Evolutionary conservation across 768 basidiomycete species (phyloP).

Genomic region (Floccularia luteovirens): DNA sequence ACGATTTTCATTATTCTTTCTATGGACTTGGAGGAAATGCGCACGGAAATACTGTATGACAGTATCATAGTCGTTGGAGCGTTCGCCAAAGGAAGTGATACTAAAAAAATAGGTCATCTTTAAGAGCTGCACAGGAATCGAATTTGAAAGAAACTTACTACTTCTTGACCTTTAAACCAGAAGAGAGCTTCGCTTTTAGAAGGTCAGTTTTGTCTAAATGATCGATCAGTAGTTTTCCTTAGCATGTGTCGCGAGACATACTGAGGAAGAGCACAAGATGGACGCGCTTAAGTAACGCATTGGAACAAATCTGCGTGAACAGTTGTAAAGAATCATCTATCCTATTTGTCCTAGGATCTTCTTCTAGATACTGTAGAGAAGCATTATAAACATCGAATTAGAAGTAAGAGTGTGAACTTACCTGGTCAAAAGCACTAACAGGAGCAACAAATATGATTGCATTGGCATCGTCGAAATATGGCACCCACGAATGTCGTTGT

Average conservation of each 20-base stretch:
- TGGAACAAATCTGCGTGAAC: slow-evolving; percentile 81
- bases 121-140: not conserved
- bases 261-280: slow-evolving; percentile 53
- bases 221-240: slow-evolving; percentile 2
- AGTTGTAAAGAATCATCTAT: slow-evolving; percentile 87
- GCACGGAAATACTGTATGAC: slow-evolving; percentile 84
- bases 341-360: slow-evolving; percentile 78
- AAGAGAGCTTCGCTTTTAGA: slow-evolving; percentile 61
- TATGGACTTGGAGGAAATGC: slow-evolving; percentile 79
- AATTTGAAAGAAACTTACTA: slow-evolving; percentile 43
- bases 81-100: slow-evolving; percentile 76
- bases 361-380: slow-evolving; percentile 63
- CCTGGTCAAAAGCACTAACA: slow-evolving; percentile 76
- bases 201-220: slow-evolving; percentile 70
- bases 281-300: slow-evolving; percentile 67
- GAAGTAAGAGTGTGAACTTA: slow-evolving; percentile 13
- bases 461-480: slow-evolving; percentile 68
- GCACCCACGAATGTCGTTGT: slow-evolving; percentile 74
- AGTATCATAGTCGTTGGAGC: slow-evolving; percentile 74
- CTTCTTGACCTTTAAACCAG: slow-evolving; percentile 65
- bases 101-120: slow-evolving; percentile 25
- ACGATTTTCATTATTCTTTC: slow-evolving; percentile 71
- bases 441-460: slow-evolving; percentile 79
- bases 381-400: not conserved
- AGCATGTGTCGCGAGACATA: slow-evolving; percentile 19